Evolutionary conservation across 2,329 filamentous ascomycete genomes (phyloP).

Genomic region (Diaporthe ilicicola): DNA sequence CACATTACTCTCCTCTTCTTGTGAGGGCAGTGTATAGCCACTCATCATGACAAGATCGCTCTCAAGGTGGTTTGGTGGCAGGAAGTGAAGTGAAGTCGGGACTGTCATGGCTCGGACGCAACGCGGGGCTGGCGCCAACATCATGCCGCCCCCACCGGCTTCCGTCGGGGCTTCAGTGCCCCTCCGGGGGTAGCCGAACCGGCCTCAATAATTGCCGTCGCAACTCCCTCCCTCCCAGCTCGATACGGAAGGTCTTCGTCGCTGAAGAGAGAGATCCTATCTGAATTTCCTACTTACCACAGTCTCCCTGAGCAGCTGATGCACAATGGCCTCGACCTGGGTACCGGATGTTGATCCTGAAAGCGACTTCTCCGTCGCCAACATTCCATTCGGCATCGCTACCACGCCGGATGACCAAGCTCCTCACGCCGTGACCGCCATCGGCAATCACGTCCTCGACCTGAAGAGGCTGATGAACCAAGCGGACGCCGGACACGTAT

Average conservation of each 20-base stretch:
- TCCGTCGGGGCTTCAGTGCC: conserved; percentile 11
- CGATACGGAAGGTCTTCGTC: background rate
- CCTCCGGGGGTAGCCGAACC: conserved; percentile 10
- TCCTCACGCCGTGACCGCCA: conserved; percentile 68
- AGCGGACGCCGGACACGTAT: conserved; percentile 61
- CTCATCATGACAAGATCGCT: too few relatives aligned
- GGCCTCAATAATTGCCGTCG: conserved; percentile 7
- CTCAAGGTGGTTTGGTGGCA: too few relatives aligned
- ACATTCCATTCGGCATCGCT: conserved; percentile 82
- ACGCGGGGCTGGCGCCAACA: background rate
- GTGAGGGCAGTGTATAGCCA: too few relatives aligned
- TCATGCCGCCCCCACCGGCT: background rate
- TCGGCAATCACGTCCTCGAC: conserved; percentile 74
- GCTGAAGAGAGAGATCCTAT: background rate
- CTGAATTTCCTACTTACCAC: background rate
- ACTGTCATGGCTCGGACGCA: background rate
- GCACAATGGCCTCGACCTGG: conserved; percentile 37
- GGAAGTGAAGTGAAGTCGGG: background rate
- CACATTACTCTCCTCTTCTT: too few relatives aligned
- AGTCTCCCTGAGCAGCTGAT: background rate
- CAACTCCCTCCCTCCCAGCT: background rate
- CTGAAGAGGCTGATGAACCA: conserved; percentile 67
- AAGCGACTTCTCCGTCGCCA: conserved; percentile 76
- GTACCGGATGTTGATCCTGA: conserved; percentile 45
- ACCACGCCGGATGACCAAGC: conserved; percentile 55